These are phyloP conservation scores for Pseudopyricularia javanii DNA, from an alignment of 2,329 filamentous ascomycete genomes.

Conservation along the genomic window DNA sequence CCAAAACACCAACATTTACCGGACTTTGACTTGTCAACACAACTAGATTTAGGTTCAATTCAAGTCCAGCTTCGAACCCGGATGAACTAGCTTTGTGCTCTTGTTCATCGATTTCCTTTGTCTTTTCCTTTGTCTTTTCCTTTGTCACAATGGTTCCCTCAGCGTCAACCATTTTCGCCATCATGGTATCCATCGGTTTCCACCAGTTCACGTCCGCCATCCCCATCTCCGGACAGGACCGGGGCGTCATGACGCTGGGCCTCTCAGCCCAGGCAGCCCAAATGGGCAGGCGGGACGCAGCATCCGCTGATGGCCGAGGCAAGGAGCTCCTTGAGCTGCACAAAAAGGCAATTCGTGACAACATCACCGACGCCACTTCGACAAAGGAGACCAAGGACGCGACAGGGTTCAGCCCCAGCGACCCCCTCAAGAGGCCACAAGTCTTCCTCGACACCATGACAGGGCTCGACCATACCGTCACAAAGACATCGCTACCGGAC, in stretches of 20 bases:
- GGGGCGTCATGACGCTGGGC: background rate
- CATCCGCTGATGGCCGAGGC: background rate
- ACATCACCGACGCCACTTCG: background rate
- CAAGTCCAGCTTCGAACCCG: background rate
- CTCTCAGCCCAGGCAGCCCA: background rate
- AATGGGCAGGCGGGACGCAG: background rate
- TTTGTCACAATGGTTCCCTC: background rate
- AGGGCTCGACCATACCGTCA: background rate
- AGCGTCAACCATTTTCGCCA: background rate
- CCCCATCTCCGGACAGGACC: background rate
- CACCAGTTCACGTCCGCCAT: background rate
- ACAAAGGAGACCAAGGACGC: background rate
- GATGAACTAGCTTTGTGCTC: background rate
- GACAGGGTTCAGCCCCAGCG: background rate
- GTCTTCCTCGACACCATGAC: background rate
- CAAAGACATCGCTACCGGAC: background rate
- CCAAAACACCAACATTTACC: too few species aligned
- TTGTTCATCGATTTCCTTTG: background rate
- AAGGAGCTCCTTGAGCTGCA: background rate
- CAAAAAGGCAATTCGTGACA: background rate
- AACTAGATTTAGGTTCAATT: too few species aligned
- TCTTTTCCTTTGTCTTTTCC: background rate
- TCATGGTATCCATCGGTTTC: background rate
- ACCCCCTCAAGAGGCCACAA: background rate
- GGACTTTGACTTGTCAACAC: too few species aligned